phyloP scores from a whole-genome alignment of 352 stramenopile species.

The Pythium diclinum region DNA sequence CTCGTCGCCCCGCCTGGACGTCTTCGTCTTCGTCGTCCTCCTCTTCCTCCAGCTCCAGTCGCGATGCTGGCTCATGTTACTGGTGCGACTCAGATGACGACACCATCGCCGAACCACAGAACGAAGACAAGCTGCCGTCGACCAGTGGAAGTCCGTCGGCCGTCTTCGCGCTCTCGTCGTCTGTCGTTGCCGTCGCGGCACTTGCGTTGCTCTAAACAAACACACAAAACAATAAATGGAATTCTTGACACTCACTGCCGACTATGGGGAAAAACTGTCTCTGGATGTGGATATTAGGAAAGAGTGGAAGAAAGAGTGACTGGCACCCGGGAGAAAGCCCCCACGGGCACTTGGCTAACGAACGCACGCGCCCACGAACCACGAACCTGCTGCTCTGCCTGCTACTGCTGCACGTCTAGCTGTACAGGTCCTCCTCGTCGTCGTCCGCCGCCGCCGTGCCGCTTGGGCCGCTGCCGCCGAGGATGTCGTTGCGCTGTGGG shows the following conservation, averaged over 20 bases:
- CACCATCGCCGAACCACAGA: background rate
- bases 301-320: conserved; percentile 11
- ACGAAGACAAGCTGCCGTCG: background rate
- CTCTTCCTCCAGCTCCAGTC: background rate
- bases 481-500: conserved; percentile 64
- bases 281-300: conserved; percentile 17
- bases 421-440: conserved; percentile 98
- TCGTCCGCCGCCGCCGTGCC: conserved; percentile 81
- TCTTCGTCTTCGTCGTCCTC: background rate
- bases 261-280: background rate
- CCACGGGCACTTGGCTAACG: background rate
- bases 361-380: conserved; percentile 9
- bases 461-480: conserved; percentile 34
- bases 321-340: background rate
- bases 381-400: background rate
- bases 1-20: too few species aligned
- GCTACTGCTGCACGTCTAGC: conserved; percentile 52
- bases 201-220: conserved; percentile 1
- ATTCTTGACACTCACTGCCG: background rate
- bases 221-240: background rate
- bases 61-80: background rate
- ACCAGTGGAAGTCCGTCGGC: background rate
- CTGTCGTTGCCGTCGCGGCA: background rate
- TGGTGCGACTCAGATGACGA: background rate
- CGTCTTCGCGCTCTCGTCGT: background rate